Conservation (phyloP, 768 basidiomycete species). For the Leccinum rimulosum region DNA sequence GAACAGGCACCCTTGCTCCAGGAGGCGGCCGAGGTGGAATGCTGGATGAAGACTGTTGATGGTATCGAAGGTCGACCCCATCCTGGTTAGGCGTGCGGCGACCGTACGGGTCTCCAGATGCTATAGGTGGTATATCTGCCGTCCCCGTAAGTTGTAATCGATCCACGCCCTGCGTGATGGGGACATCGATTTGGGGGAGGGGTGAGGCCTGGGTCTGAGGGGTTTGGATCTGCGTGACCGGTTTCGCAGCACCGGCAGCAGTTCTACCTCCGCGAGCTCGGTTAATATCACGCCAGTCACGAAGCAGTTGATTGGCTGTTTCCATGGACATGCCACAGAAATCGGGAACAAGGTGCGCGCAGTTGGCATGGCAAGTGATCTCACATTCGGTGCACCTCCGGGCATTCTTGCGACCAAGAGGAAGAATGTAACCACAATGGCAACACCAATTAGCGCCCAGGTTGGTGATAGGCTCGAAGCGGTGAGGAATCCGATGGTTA, state of each 20-base stretch:
- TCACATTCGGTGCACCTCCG: conserved; percentile 94
- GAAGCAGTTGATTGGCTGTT: conserved; percentile 89
- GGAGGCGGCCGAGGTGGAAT: conserved; percentile 35
- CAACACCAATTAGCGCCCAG: conserved; percentile 99
- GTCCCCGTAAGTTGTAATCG: conserved; percentile 43
- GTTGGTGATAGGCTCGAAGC: conserved; percentile 95
- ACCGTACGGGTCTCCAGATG: conserved; percentile 21
- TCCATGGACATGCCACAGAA: conserved; percentile 99
- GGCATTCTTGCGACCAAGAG: conserved; percentile 95
- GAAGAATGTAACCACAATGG: conserved; percentile 98
- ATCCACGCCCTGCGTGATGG: conserved; percentile 40
- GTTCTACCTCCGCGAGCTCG: conserved; percentile 52
- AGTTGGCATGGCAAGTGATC: conserved; percentile 95
- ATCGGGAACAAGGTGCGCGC: conserved; percentile 97
- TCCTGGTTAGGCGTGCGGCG: conserved; percentile 30
- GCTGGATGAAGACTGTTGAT: conserved; percentile 33
- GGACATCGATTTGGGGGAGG: conserved; percentile 33
- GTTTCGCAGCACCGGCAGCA: conserved; percentile 29
- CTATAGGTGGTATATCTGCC: conserved; percentile 35
- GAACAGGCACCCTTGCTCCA: conserved; percentile 38
- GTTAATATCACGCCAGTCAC: conserved; percentile 91
- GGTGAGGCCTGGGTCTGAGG: conserved; percentile 32
- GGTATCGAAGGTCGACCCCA: conserved; percentile 43
- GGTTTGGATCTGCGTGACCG: conserved; percentile 32
- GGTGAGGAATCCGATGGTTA: conserved; percentile 98